phyloP scores from a whole-genome alignment of 768 basidiomycete species.

The Hydnomerulius pinastri region DNA sequence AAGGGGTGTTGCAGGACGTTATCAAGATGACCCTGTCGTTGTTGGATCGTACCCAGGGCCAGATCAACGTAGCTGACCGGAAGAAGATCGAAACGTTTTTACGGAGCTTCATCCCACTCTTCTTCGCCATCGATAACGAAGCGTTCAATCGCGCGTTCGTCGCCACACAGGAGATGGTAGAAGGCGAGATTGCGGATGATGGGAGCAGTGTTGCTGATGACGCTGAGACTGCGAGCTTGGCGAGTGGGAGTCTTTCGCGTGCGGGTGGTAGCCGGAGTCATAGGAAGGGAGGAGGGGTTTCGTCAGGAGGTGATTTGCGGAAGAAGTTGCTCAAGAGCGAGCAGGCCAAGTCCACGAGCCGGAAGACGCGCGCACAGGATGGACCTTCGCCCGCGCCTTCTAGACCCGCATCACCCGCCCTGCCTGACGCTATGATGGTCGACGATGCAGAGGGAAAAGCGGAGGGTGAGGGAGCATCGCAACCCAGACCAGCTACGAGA shows the following conservation, averaged over 20 bases:
- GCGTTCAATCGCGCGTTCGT: conserved; percentile 72
- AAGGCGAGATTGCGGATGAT: conserved; percentile 59
- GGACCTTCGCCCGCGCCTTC: conserved; percentile 58
- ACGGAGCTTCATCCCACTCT: conserved; percentile 72
- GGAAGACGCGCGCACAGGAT: conserved; percentile 59
- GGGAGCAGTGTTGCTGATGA: conserved; percentile 38
- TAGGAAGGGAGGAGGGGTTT: conserved; percentile 41
- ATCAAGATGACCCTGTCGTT: conserved; percentile 89
- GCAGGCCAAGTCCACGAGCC: conserved; percentile 68
- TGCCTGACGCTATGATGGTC: conserved; percentile 43
- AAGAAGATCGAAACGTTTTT: conserved; percentile 82
- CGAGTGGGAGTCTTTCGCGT: conserved; percentile 27
- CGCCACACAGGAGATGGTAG: conserved; percentile 59
- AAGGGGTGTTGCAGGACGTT: conserved; percentile 78
- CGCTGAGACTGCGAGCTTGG: conserved; percentile 33
- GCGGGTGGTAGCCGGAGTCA: conserved; percentile 41
- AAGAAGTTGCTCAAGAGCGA: conserved; percentile 84
- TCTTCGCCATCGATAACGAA: conserved; percentile 73
- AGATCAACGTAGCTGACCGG: conserved; percentile 70
- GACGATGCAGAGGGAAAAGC: conserved; percentile 28
- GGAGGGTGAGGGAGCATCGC: conserved; percentile 13
- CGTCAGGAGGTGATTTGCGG: conserved; percentile 62
- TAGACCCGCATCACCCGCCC: conserved; percentile 62
- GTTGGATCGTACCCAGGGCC: conserved; percentile 84
- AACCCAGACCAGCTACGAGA: conserved; percentile 40